These are phyloP conservation scores for Xylaria acuta DNA, from an alignment of 495 filamentous ascomycete genomes.

Conservation along the genomic window DNA sequence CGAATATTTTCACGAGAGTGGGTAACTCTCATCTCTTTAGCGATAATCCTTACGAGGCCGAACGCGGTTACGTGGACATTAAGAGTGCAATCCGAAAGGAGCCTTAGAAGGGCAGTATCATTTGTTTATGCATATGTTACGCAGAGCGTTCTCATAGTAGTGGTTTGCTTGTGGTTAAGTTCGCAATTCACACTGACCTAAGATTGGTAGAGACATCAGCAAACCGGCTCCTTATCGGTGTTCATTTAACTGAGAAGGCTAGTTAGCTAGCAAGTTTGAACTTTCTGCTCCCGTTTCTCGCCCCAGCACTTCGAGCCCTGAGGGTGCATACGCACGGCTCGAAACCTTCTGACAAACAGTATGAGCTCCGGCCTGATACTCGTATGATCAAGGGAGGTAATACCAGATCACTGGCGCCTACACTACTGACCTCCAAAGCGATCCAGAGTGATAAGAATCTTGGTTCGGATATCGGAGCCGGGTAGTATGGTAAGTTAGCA, in stretches of 20 bases:
- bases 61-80: neutral
- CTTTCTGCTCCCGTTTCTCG: neutral
- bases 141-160: neutral
- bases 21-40: neutral
- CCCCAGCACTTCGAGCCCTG: neutral
- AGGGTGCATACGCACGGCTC: neutral
- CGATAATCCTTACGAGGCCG: neutral
- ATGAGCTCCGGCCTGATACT: slow-evolving; percentile 11
- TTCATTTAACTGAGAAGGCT: neutral
- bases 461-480: slow-evolving; percentile 1
- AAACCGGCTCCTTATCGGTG: neutral
- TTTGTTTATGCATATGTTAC: neutral
- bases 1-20: neutral
- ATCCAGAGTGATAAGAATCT: neutral
- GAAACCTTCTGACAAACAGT: slow-evolving; percentile 3
- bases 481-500: neutral
- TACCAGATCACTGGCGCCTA: neutral
- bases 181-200: neutral
- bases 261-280: neutral
- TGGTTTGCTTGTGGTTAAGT: neutral
- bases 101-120: neutral
- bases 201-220: neutral
- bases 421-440: neutral
- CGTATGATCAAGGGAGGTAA: neutral
- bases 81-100: neutral